Conservation (phyloP, 345 rosid species). For the Schrenkiella parvula region DNA sequence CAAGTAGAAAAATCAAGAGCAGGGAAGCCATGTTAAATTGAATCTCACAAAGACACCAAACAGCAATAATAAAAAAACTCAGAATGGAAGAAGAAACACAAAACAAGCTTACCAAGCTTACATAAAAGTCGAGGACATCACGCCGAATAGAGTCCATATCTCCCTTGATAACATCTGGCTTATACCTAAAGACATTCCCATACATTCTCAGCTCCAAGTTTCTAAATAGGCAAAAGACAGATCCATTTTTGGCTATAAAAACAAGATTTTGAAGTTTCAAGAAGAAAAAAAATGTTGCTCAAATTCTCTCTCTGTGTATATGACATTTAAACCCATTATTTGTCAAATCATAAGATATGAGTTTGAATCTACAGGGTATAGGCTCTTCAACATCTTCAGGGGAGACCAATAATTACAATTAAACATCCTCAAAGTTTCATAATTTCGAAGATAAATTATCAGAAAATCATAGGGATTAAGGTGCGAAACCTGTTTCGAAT, state of each 20-base stretch:
- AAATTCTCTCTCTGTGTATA: not conserved
- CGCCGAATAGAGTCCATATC: constrained; percentile 87
- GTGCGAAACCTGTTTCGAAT: constrained; percentile 55
- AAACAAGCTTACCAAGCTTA: constrained; percentile 42
- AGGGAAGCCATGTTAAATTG: not conserved
- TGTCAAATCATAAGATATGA: not conserved
- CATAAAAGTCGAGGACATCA: constrained; percentile 65
- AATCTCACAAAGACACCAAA: not conserved
- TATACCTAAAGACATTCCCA: constrained; percentile 44
- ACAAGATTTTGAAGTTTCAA: not conserved
- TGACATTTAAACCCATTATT: not conserved
- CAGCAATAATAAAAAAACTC: not conserved
- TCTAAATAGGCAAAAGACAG: not conserved
- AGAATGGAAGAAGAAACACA: not conserved
- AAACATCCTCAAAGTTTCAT: not conserved
- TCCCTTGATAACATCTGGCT: constrained; percentile 83
- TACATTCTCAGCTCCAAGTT: not conserved
- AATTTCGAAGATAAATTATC: not conserved
- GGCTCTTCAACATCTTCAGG: not conserved
- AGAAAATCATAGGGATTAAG: not conserved
- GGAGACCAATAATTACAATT: not conserved
- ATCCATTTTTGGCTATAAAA: not conserved
- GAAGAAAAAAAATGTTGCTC: not conserved
- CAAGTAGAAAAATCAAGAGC: constrained; percentile 17
- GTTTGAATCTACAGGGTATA: not conserved